A percentile compares a stretch with the other conserved stretches of the same genome.
Conservation (phyloP, 768 basidiomycete species). For the Termitomyces sp. region DNA sequence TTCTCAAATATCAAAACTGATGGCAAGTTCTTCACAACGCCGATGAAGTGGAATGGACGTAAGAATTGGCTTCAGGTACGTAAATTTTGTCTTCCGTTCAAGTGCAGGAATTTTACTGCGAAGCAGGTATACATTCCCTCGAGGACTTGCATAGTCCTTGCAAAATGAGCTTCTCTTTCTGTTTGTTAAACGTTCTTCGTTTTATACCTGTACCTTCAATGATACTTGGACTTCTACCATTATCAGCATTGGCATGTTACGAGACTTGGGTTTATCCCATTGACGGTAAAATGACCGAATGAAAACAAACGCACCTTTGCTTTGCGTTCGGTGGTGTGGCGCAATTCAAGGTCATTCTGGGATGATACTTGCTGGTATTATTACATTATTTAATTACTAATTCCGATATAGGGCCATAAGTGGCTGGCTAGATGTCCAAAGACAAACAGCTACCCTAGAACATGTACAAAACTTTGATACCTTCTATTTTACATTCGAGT, state of each 20-base stretch:
- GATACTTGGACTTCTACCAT: background rate
- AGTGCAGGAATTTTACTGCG: background rate
- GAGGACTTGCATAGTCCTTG: conserved; percentile 62
- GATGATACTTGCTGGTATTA: background rate
- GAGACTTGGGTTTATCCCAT: background rate
- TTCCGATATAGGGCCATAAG: background rate
- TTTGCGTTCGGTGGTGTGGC: background rate
- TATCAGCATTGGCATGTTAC: background rate
- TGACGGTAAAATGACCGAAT: background rate
- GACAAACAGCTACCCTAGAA: background rate
- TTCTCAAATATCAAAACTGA: conserved; percentile 73
- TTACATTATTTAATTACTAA: background rate
- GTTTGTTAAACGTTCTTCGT: background rate
- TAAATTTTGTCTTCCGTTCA: conserved; percentile 14
- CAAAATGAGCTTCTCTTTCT: conserved; percentile 24
- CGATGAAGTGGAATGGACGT: conserved; percentile 88
- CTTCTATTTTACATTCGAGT: background rate
- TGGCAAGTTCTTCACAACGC: conserved; percentile 71
- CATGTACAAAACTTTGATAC: background rate
- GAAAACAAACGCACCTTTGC: background rate
- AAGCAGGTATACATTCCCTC: conserved; percentile 68
- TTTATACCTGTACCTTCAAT: background rate
- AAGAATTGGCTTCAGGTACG: conserved; percentile 83
- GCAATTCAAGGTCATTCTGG: too few species aligned
- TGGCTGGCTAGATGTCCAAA: background rate